A percentile compares a stretch with the other conserved stretches of the same genome.
These are phyloP conservation scores for Panicum hallii DNA, from an alignment of 202 grass and related monocot species.

Conservation along the genomic window DNA sequence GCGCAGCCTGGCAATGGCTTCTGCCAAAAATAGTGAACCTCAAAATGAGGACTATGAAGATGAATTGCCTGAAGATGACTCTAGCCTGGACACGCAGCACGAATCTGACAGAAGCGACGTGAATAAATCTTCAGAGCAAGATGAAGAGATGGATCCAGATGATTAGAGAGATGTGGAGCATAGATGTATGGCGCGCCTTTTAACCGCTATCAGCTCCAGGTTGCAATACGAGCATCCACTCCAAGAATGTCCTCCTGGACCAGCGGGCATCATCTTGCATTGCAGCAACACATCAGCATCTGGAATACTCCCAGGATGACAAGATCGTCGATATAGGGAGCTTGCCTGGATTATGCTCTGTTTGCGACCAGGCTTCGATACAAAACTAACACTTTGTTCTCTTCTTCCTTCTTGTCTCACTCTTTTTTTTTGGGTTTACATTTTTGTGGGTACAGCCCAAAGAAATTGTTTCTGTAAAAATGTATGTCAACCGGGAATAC, in stretches of 20 bases:
- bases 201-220: slow-evolving; percentile 27
- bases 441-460: slow-evolving; percentile 39
- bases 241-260: slow-evolving; percentile 39
- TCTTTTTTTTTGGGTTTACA: neutral
- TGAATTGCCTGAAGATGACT: slow-evolving; percentile 72
- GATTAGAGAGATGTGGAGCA: slow-evolving; percentile 61
- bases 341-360: slow-evolving; percentile 22
- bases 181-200: neutral
- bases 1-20: slow-evolving; percentile 40
- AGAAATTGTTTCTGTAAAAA: slow-evolving; percentile 52
- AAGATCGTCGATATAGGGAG: slow-evolving; percentile 6
- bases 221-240: slow-evolving; percentile 23
- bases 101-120: slow-evolving; percentile 72
- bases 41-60: slow-evolving; percentile 75
- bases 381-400: slow-evolving; percentile 51
- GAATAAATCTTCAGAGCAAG: slow-evolving; percentile 75
- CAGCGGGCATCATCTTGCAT: neutral
- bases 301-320: slow-evolving; percentile 23
- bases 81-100: slow-evolving; percentile 38
- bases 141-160: slow-evolving; percentile 97
- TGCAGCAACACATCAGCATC: neutral
- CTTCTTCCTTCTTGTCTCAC: slow-evolving; percentile 5
- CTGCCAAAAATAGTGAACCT: slow-evolving; percentile 53
- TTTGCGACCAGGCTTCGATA: slow-evolving; percentile 44
- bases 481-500: slow-evolving; percentile 38